A percentile compares a stretch with the other conserved stretches of the same genome.
Conservation (phyloP, 306 rosid species). For the Cucurbita ficifolia region DNA sequence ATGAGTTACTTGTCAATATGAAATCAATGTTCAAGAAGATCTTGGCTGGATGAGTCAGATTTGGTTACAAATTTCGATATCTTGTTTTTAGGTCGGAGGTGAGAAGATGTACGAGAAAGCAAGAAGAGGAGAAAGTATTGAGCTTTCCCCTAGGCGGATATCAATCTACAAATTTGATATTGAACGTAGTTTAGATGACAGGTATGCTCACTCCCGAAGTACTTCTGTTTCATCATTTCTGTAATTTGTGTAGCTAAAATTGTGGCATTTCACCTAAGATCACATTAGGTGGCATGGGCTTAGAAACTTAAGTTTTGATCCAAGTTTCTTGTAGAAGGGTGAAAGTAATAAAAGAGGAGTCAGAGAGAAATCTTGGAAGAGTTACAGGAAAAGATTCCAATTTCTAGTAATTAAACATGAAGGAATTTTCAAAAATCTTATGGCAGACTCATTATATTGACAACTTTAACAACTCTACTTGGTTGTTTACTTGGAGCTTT, state of each 20-base stretch:
- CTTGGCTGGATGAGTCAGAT: background rate
- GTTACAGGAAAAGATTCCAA: background rate
- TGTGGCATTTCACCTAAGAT: background rate
- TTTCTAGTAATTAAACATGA: background rate
- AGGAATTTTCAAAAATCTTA: background rate
- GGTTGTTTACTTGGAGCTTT: background rate
- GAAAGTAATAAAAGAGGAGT: background rate
- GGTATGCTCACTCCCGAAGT: slow-evolving; percentile 27
- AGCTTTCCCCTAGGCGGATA: slow-evolving; percentile 81
- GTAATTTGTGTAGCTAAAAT: background rate
- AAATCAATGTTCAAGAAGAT: background rate
- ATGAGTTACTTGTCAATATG: background rate
- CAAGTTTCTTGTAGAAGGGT: background rate
- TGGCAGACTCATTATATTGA: background rate
- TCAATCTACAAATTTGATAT: slow-evolving; percentile 78
- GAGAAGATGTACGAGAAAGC: slow-evolving; percentile 94
- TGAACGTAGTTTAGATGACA: slow-evolving; percentile 84
- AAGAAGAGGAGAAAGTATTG: slow-evolving; percentile 92
- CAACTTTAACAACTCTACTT: background rate
- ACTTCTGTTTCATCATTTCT: background rate
- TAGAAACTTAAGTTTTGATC: background rate
- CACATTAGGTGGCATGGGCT: background rate
- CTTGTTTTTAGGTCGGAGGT: slow-evolving; percentile 69
- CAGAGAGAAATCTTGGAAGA: background rate
- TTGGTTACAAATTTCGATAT: slow-evolving; percentile 10